Percentiles rank a stretch among this genome's conserved stretches.
phyloP scores from a whole-genome alignment of 805 yeast species.

The Candida vaughaniae region DNA sequence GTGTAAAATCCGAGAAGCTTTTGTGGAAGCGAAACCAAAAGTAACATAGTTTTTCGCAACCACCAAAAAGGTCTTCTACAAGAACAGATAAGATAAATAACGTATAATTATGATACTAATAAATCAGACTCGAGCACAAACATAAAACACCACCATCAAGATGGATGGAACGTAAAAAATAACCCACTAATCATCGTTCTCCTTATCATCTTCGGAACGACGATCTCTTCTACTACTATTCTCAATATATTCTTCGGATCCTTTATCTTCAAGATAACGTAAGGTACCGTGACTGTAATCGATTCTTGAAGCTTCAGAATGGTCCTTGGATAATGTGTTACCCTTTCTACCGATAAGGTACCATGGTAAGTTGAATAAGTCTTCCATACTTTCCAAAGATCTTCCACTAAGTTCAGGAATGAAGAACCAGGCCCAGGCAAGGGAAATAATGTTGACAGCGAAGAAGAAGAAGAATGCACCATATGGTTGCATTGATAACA shows the following conservation, averaged over 20 bases:
- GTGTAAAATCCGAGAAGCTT: no score
- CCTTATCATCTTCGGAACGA: constrained; percentile 13
- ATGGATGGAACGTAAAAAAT: no score
- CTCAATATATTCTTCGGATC: constrained; percentile 8
- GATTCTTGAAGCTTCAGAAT: constrained; percentile 39
- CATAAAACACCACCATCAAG: neutral
- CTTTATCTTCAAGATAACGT: constrained; percentile 12
- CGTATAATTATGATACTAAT: no score
- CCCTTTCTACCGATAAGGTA: constrained; percentile 56
- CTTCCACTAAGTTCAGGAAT: constrained; percentile 53
- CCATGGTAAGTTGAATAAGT: constrained; percentile 55
- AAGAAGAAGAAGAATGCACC: constrained; percentile 56
- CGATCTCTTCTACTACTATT: constrained; percentile 8
- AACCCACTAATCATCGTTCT: constrained; percentile 5
- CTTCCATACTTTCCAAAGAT: constrained; percentile 53
- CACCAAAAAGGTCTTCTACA: no score
- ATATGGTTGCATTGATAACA: constrained; percentile 41
- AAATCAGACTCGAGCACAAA: no score
- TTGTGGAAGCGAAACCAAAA: no score
- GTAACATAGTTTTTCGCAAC: no score
- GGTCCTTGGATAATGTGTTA: constrained; percentile 51
- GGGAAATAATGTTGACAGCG: constrained; percentile 40
- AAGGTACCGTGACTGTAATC: constrained; percentile 19
- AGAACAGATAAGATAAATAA: no score
- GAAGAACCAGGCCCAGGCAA: constrained; percentile 50